A percentile compares a stretch with the other conserved stretches of the same genome.
Evolutionary conservation across 1,284 basidiomycete species (phyloP).

Genomic region (Coriolopsis trogii): DNA sequence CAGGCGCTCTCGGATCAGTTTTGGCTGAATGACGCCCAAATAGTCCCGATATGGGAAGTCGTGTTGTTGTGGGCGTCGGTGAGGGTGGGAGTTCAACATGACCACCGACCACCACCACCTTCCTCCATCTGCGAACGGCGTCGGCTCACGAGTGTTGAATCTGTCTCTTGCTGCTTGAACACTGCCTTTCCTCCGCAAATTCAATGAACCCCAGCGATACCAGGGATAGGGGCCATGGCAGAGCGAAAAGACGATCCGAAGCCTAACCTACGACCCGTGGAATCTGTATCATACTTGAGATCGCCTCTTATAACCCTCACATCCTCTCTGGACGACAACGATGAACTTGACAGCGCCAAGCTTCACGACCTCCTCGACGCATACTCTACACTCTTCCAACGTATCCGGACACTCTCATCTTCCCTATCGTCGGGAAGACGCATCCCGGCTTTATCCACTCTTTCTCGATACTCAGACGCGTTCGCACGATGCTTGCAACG

Average conservation of each 20-base stretch:
- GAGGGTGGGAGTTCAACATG: not conserved
- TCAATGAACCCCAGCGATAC: constrained; percentile 4
- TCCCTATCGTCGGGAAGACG: constrained; percentile 23
- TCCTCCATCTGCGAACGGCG: not conserved
- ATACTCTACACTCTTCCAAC: constrained; percentile 50
- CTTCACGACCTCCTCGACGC: constrained; percentile 59
- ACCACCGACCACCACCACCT: constrained; percentile 3
- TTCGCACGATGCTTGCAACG: constrained; percentile 47
- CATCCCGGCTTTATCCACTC: constrained; percentile 36
- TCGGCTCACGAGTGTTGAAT: no score
- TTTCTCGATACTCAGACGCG: constrained; percentile 32
- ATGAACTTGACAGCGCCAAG: no score
- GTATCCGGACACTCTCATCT: constrained; percentile 41
- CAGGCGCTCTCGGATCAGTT: no score
- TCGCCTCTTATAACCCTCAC: constrained; percentile 49
- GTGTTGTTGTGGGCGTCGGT: constrained; percentile 3
- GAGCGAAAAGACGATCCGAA: constrained; percentile 1
- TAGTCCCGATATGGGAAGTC: constrained; percentile 8
- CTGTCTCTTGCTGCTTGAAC: not conserved
- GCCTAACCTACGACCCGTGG: not conserved
- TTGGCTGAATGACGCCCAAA: no score
- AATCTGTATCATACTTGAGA: constrained; percentile 12
- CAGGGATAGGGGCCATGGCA: constrained; percentile 13
- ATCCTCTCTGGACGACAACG: constrained; percentile 42
- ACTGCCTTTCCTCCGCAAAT: not conserved